Percentiles rank a stretch among this genome's conserved stretches.
These are phyloP conservation scores for Blattamonas nauphoetae DNA, from an alignment of 78 protist genomes.

Conservation along the genomic window DNA sequence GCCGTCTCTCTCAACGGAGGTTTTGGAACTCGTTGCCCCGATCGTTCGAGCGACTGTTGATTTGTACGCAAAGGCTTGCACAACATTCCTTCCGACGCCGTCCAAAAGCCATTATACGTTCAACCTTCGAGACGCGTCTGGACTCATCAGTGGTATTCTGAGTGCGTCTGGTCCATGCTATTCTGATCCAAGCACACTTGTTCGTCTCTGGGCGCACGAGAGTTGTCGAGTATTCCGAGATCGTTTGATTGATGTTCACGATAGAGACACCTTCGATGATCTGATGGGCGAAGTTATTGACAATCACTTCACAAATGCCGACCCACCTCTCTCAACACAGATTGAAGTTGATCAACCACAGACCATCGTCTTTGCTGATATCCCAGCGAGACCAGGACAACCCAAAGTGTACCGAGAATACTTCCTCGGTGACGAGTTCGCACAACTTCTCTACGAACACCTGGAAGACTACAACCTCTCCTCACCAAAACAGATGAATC, in stretches of 20 bases:
- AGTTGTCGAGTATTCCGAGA: slow-evolving; percentile 33
- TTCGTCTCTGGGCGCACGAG: slow-evolving; percentile 50
- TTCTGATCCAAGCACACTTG: background rate
- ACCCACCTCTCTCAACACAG: background rate
- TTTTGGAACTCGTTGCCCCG: slow-evolving; percentile 2
- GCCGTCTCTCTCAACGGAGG: background rate
- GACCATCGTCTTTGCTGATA: background rate
- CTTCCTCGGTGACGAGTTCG: background rate
- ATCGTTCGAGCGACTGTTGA: slow-evolving; percentile 41
- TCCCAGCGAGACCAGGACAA: background rate
- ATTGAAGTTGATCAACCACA: background rate
- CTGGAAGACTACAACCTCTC: slow-evolving; percentile 47
- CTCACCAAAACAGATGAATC: slow-evolving; percentile 42
- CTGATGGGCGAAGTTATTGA: background rate
- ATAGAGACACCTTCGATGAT: slow-evolving; percentile 23
- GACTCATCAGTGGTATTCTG: slow-evolving; percentile 49
- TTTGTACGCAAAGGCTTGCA: slow-evolving; percentile 31
- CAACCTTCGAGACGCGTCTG: slow-evolving; percentile 65
- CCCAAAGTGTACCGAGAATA: background rate
- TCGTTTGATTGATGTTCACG: slow-evolving; percentile 31
- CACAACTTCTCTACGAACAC: slow-evolving; percentile 13
- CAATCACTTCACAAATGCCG: background rate
- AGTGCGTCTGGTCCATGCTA: background rate
- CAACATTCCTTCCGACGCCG: slow-evolving; percentile 59
- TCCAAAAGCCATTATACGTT: slow-evolving; percentile 72